These are phyloP conservation scores for Coprinellus aureogranulatus DNA, from an alignment of 768 basidiomycete genomes.

Conservation along the genomic window DNA sequence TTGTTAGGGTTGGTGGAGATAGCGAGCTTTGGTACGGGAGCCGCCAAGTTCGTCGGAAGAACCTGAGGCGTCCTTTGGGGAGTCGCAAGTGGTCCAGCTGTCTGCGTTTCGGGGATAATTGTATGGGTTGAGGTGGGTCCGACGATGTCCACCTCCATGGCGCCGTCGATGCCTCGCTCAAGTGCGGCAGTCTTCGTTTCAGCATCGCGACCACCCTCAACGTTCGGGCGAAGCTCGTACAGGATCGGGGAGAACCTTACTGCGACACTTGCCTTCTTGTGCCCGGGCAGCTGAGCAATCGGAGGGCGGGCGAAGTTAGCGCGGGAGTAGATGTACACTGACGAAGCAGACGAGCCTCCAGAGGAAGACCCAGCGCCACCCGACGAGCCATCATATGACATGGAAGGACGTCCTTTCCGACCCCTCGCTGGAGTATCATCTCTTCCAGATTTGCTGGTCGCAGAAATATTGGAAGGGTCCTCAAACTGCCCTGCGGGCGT, in stretches of 20 bases:
- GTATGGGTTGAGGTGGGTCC: conserved; percentile 33
- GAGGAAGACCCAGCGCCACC: conserved; percentile 20
- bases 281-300: conserved; percentile 91
- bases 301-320: conserved; percentile 93
- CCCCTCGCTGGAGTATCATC: conserved; percentile 49
- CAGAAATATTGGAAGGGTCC: conserved; percentile 67
- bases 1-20: conserved; percentile 21
- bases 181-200: conserved; percentile 53
- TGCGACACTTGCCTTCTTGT: conserved; percentile 93
- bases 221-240: conserved; percentile 79
- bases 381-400: conserved; percentile 15
- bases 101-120: conserved; percentile 4
- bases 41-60: conserved; percentile 34
- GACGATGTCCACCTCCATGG: conserved; percentile 58
- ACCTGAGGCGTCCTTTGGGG: conserved; percentile 32
- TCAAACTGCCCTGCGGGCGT: conserved; percentile 98
- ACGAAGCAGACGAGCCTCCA: conserved; percentile 41
- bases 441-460: conserved; percentile 21
- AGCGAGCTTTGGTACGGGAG: conserved; percentile 48
- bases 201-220: conserved; percentile 29
- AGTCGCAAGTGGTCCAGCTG: conserved; percentile 21
- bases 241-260: conserved; percentile 91
- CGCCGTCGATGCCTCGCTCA: conserved; percentile 63
- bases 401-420: conserved; percentile 39
- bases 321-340: conserved; percentile 92